Percentiles rank a stretch among this genome's conserved stretches.
phyloP scores from a whole-genome alignment of 495 filamentous ascomycete genomes.

The Penicillium argentinense region DNA sequence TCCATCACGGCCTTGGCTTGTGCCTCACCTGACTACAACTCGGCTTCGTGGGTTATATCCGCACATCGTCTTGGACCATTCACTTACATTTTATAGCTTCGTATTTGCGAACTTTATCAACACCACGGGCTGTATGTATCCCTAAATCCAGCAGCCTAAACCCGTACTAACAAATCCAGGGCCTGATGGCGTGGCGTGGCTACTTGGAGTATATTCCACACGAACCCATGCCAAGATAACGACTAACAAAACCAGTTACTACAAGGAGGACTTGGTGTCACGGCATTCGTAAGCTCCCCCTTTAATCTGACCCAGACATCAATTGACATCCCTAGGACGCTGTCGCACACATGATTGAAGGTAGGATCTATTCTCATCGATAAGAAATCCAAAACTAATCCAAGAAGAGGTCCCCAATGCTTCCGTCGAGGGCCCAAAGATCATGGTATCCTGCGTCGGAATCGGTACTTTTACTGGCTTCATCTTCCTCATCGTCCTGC shows the following conservation, averaged over 20 bases:
- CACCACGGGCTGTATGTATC: slow-evolving; percentile 48
- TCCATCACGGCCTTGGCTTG: slow-evolving; percentile 62
- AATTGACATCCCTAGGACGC: slow-evolving; percentile 38
- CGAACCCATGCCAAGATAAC: not conserved
- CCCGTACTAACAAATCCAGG: slow-evolving; percentile 27
- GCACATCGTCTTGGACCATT: slow-evolving; percentile 35
- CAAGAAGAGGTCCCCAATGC: slow-evolving; percentile 63
- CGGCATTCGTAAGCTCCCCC: slow-evolving; percentile 46
- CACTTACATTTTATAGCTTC: slow-evolving; percentile 44
- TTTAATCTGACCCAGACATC: not conserved
- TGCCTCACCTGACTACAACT: slow-evolving; percentile 58
- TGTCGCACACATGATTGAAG: slow-evolving; percentile 47
- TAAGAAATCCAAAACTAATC: slow-evolving; percentile 4
- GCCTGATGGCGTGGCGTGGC: slow-evolving; percentile 61
- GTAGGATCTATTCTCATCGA: slow-evolving; percentile 9
- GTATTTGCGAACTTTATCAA: slow-evolving; percentile 59
- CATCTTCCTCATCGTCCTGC: slow-evolving; percentile 61
- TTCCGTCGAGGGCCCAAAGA: slow-evolving; percentile 59
- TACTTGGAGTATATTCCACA: slow-evolving; percentile 42
- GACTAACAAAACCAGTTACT: slow-evolving; percentile 35
- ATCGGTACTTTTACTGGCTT: slow-evolving; percentile 68
- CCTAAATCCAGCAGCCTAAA: not conserved
- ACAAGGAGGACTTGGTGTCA: slow-evolving; percentile 59
- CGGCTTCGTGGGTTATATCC: slow-evolving; percentile 40
- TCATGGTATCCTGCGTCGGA: slow-evolving; percentile 68